A percentile compares a stretch with the other conserved stretches of the same genome.
Conservation (phyloP, 176 grass and related monocot species). For the Zoysia japonica region DNA sequence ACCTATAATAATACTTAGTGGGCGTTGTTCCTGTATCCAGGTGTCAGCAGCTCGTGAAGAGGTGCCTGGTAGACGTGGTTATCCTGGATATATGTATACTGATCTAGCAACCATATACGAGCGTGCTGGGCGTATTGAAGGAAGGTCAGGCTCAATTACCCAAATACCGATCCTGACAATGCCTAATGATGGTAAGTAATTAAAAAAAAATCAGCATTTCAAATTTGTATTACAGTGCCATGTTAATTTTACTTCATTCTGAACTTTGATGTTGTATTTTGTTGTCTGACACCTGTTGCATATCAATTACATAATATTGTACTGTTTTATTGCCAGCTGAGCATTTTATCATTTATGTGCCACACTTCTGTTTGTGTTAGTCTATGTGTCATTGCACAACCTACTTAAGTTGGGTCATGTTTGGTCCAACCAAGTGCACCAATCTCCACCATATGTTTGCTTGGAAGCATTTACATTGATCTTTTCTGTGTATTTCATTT, state of each 20-base stretch:
- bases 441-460: background rate
- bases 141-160: slow-evolving; percentile 96
- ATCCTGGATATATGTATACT: slow-evolving; percentile 99
- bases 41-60: slow-evolving; percentile 98
- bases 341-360: slow-evolving; percentile 1
- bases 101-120: slow-evolving; percentile 99
- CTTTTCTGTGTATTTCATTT: background rate
- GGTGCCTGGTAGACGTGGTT: slow-evolving; percentile 98
- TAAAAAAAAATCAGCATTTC: background rate
- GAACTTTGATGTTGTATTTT: background rate
- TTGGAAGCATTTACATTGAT: slow-evolving; percentile 3
- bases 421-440: background rate
- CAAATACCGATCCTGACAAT: slow-evolving; percentile 99
- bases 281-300: background rate
- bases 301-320: background rate
- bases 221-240: background rate
- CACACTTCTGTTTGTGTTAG: slow-evolving; percentile 4
- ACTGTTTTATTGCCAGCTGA: background rate
- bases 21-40: slow-evolving; percentile 39
- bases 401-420: background rate
- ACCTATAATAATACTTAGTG: slow-evolving; percentile 2
- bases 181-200: slow-evolving; percentile 90
- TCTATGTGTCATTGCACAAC: background rate
- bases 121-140: slow-evolving; percentile 98
- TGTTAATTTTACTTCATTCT: background rate